Evolutionary conservation across 2,329 filamentous ascomycete genomes (phyloP).

Genomic region (Zymoseptoria crescenta): DNA sequence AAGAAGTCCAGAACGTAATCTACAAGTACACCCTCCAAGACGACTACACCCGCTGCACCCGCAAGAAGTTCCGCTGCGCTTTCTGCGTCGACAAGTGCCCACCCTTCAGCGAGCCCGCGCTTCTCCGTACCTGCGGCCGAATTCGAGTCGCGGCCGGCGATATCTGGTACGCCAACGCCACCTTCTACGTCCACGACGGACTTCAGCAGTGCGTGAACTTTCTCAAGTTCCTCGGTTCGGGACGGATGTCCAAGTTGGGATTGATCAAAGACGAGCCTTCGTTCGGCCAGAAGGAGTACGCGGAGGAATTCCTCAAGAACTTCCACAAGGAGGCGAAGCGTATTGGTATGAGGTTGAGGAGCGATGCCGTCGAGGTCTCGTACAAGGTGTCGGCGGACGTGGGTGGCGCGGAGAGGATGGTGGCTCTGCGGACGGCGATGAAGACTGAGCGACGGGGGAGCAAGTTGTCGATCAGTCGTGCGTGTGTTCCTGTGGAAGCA

Average conservation of each 20-base stretch:
- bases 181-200: constrained; percentile 5
- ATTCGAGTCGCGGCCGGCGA: not conserved
- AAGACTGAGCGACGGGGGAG: not conserved
- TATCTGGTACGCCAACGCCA: not conserved
- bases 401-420: not conserved
- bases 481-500: not conserved
- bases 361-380: not conserved
- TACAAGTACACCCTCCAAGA: not conserved
- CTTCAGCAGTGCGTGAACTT: constrained; percentile 11
- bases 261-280: not conserved
- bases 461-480: not conserved
- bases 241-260: not conserved
- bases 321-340: not conserved
- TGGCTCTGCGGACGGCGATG: not conserved
- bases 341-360: not conserved
- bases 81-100: not conserved
- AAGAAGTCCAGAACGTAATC: not conserved
- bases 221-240: not conserved
- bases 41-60: not conserved
- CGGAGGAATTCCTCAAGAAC: not conserved
- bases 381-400: not conserved
- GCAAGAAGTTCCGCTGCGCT: not conserved
- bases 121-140: not conserved
- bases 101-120: not conserved
- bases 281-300: not conserved